These are phyloP conservation scores for Ogataea sp. DNA, from an alignment of 805 yeast species.

Conservation along the genomic window DNA sequence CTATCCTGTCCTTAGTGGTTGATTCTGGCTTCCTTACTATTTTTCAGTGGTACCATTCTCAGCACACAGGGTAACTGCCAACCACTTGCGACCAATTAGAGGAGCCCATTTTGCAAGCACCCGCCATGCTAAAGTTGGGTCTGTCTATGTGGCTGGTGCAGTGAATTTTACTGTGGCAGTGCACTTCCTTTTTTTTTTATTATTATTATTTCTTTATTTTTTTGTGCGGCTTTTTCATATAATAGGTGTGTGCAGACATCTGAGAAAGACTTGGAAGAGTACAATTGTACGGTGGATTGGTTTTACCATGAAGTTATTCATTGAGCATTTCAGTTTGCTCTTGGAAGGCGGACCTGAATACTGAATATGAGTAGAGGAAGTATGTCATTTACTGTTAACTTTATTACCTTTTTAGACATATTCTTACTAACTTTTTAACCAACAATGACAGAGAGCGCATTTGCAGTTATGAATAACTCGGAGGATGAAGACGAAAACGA, in stretches of 20 bases:
- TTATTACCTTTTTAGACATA: background rate
- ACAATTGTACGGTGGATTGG: too few relatives aligned
- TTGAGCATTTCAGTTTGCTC: too few relatives aligned
- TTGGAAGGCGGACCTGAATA: too few relatives aligned
- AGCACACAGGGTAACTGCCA: background rate
- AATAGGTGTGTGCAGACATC: too few relatives aligned
- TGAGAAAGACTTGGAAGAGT: too few relatives aligned
- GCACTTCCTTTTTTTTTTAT: too few relatives aligned
- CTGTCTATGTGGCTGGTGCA: background rate
- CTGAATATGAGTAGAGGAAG: background rate
- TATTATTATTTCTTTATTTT: too few relatives aligned
- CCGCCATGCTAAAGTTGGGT: too few relatives aligned
- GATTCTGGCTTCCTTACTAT: background rate
- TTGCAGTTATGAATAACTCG: conserved; percentile 23
- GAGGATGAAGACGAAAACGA: conserved; percentile 6
- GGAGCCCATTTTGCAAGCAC: background rate
- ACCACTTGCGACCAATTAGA: background rate
- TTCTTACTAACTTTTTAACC: background rate
- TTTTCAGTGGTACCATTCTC: background rate
- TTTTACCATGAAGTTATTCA: too few relatives aligned
- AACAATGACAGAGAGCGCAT: conserved; percentile 17
- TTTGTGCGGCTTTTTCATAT: too few relatives aligned
- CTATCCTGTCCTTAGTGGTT: too few relatives aligned
- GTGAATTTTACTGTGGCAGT: too few relatives aligned
- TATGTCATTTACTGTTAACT: background rate